phyloP scores from a whole-genome alignment of 805 yeast species.

The Wickerhamiella sergipiensis region DNA sequence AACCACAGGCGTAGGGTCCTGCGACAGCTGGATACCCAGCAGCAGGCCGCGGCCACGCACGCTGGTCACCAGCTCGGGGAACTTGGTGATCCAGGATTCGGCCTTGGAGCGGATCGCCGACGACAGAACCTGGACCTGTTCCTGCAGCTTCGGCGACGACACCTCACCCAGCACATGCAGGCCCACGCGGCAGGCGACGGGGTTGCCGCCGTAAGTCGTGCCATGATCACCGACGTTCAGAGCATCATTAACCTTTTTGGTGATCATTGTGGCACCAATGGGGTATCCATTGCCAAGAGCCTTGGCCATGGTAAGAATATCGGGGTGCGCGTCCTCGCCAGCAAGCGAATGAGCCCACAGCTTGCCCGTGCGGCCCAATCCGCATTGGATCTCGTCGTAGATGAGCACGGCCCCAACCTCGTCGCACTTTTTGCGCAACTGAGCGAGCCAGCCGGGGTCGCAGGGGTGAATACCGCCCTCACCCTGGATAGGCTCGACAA shows the following conservation, averaged over 20 bases:
- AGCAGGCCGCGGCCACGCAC: conserved; percentile 83
- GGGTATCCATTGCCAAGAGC: conserved; percentile 97
- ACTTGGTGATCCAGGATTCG: conserved; percentile 29
- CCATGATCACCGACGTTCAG: conserved; percentile 93
- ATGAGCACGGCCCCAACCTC: conserved; percentile 63
- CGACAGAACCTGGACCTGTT: conserved; percentile 47
- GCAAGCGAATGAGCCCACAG: conserved; percentile 82
- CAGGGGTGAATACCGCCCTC: conserved; percentile 87
- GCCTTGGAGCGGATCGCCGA: conserved; percentile 37
- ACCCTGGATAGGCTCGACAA: conserved; percentile 95
- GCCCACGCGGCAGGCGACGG: conserved; percentile 75
- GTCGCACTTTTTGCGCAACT: conserved; percentile 52
- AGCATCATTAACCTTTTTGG: conserved; percentile 58
- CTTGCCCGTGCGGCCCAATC: conserved; percentile 82
- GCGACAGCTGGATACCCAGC: conserved; percentile 64
- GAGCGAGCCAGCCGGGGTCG: conserved; percentile 46
- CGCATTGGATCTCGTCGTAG: conserved; percentile 95
- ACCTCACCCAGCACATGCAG: conserved; percentile 59
- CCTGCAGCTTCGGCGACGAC: conserved; percentile 45
- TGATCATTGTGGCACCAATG: conserved; percentile 82
- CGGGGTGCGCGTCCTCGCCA: conserved; percentile 80
- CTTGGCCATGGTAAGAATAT: conserved; percentile 85
- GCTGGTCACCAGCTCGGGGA: conserved; percentile 48
- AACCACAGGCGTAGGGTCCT: conserved; percentile 51
- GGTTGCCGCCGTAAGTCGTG: conserved; percentile 96